These are phyloP conservation scores for Colletotrichum sp. DNA, from an alignment of 2,329 filamentous ascomycete species.

Conservation along the genomic window DNA sequence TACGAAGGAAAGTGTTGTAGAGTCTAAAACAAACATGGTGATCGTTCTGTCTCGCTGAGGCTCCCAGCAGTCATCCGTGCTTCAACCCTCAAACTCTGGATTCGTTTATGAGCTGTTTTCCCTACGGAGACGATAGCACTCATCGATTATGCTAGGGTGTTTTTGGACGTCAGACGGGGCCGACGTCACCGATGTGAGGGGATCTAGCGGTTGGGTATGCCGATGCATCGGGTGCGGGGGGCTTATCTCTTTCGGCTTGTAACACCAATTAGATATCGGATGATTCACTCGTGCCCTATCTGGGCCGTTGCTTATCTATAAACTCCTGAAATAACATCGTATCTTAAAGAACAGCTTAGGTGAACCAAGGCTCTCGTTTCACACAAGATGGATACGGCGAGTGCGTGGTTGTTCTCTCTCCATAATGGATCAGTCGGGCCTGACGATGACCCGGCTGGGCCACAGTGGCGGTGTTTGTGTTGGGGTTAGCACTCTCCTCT, in stretches of 20 bases:
- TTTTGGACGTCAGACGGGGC: background rate
- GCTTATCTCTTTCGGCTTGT: background rate
- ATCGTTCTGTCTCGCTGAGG: background rate
- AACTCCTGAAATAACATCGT: background rate
- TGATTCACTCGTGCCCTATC: background rate
- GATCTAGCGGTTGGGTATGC: background rate
- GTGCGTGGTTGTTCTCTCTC: too few species aligned
- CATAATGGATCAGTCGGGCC: accelerated
- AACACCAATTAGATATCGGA: background rate
- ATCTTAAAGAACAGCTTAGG: background rate
- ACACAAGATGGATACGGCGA: too few species aligned
- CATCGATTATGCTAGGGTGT: background rate
- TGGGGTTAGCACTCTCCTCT: too few species aligned
- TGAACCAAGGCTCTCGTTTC: too few species aligned
- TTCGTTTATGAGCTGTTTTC: background rate
- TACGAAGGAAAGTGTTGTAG: background rate
- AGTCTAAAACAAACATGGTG: background rate
- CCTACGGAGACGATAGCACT: background rate
- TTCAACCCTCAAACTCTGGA: background rate
- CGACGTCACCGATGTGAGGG: background rate
- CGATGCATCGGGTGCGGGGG: background rate
- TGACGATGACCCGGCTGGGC: too few species aligned
- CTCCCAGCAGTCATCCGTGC: background rate
- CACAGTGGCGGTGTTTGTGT: too few species aligned
- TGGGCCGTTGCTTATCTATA: background rate